Conservation (phyloP, 2,329 filamentous ascomycete genomes). For the Penicillium sp. region DNA sequence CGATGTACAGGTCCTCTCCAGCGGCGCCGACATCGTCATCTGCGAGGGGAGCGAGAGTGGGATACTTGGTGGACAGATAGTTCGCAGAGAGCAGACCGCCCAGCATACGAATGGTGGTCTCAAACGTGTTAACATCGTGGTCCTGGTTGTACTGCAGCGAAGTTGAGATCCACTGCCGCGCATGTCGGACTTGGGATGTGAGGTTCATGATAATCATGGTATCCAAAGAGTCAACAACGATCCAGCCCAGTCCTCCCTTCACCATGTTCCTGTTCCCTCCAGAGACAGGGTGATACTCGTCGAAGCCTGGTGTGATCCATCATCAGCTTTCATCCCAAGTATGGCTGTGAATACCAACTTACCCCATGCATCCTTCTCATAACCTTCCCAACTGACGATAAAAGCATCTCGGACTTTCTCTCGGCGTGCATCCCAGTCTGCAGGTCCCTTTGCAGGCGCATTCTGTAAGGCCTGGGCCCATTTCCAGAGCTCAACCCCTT, state of each 20-base stretch:
- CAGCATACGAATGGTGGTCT: constrained; percentile 96
- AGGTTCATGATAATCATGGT: constrained; percentile 98
- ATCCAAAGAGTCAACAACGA: constrained; percentile 92
- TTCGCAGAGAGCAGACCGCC: constrained; percentile 89
- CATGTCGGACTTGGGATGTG: constrained; percentile 75
- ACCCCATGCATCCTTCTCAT: constrained; percentile 93
- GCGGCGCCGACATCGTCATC: constrained; percentile 67
- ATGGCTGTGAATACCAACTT: constrained; percentile 36
- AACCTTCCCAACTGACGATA: constrained; percentile 84
- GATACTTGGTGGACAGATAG: constrained; percentile 82
- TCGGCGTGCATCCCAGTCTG: constrained; percentile 73
- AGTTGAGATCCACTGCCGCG: constrained; percentile 80
- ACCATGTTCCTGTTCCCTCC: constrained; percentile 82
- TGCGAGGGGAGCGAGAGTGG: constrained; percentile 67
- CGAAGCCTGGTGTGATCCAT: constrained; percentile 38
- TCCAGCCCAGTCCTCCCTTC: constrained; percentile 87
- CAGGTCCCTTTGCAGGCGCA: constrained; percentile 31
- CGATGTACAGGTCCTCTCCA: constrained; percentile 88
- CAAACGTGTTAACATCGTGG: constrained; percentile 95
- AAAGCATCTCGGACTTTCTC: constrained; percentile 86
- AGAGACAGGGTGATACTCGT: constrained; percentile 79
- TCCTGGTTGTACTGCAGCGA: constrained; percentile 82
- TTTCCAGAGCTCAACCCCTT: constrained; percentile 47
- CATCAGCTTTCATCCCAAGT: constrained; percentile 22
- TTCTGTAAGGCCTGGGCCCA: constrained; percentile 55